Evolutionary conservation across 371 early-diverging fungal genomes (phyloP).

Genomic region (Mucor piriformis): DNA sequence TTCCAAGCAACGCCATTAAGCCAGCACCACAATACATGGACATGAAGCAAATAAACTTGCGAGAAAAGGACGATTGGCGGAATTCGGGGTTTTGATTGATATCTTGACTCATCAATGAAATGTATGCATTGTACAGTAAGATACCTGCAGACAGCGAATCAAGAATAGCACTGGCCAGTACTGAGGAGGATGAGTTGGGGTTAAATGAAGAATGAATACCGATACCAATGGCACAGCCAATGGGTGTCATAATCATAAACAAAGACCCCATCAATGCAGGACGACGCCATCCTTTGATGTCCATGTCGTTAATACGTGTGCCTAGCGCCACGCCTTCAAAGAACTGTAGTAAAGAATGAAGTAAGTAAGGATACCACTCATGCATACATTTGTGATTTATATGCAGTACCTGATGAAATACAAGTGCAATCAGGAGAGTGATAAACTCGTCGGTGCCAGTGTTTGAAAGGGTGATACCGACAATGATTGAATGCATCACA

Average conservation of each 20-base stretch:
- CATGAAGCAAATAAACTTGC: slow-evolving; percentile 41
- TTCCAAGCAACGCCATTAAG: slow-evolving; percentile 77
- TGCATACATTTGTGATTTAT: no score
- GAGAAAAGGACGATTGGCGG: slow-evolving; percentile 21
- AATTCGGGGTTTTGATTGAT: slow-evolving; percentile 45
- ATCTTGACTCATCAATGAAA: slow-evolving; percentile 55
- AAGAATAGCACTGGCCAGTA: slow-evolving; percentile 61
- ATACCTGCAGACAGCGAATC: slow-evolving; percentile 68
- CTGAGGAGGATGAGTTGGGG: slow-evolving; percentile 48
- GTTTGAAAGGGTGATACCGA: slow-evolving; percentile 82
- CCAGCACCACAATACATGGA: slow-evolving; percentile 69
- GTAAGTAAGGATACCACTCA: no score
- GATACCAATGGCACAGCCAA: slow-evolving; percentile 72
- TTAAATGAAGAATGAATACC: slow-evolving; percentile 60
- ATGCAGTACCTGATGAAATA: slow-evolving; percentile 81
- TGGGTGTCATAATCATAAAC: slow-evolving; percentile 69
- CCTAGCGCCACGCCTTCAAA: slow-evolving; percentile 72
- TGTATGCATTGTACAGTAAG: slow-evolving; percentile 61
- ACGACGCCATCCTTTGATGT: slow-evolving; percentile 38
- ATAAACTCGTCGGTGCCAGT: slow-evolving; percentile 65
- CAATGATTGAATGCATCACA: slow-evolving; percentile 83
- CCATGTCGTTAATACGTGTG: slow-evolving; percentile 60
- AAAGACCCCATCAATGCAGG: slow-evolving; percentile 53
- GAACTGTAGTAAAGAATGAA: slow-evolving; percentile 11
- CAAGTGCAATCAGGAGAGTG: slow-evolving; percentile 77